Evolutionary conservation across 768 basidiomycete genomes (phyloP), one percentile per base, ranked within the genome.

Genomic region (Leccinum rimulosum): DNA sequence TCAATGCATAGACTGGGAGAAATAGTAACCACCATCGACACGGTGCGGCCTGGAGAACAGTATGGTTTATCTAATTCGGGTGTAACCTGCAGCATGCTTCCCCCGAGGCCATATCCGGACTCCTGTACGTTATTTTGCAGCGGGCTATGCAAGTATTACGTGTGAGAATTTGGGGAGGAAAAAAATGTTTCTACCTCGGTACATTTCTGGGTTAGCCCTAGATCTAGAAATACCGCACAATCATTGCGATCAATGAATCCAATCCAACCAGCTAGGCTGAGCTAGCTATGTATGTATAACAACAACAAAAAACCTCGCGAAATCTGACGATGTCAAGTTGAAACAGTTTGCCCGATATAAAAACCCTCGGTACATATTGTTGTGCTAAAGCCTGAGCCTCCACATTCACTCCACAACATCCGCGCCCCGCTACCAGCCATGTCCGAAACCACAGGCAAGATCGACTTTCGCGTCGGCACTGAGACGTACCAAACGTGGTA

Each of bases 401-500:
- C 35, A 14, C 35, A 35, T 14, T 35, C 4, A 6, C 35, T 35
- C 35, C 12, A 35, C 4, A 35, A 35, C 35, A 35, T 35, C 35
- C 35, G 12, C 31, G 31, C 31, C 31, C 31, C 31, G 35, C 35
- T 14, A 12, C 12, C 12, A 12, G 9, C 11, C 3, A 70, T 70
- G 70, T 17, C 58, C 36, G 71, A 63, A 53, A 65, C 15, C 27
- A 70, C 66, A 0, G 71, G 69, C 0, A 66, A 61, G 22, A 47
- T 69, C 5, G 59, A 65, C 31, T 71, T 71, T 52, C 50, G 28
- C n/a, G 53, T 59, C 17, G 65, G 61, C 22, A 28, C 10, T 8
- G 54, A 71, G 55, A 63, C 65, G 1, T 77, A 73, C 68, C 63
- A 77, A 62, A 82, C 80, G 14, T 80, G 75, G 75, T 82, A 78